Percentiles rank a stretch among this genome's conserved stretches.
Conservation (phyloP, 495 filamentous ascomycete genomes). For the Coniosporium apollinis region DNA sequence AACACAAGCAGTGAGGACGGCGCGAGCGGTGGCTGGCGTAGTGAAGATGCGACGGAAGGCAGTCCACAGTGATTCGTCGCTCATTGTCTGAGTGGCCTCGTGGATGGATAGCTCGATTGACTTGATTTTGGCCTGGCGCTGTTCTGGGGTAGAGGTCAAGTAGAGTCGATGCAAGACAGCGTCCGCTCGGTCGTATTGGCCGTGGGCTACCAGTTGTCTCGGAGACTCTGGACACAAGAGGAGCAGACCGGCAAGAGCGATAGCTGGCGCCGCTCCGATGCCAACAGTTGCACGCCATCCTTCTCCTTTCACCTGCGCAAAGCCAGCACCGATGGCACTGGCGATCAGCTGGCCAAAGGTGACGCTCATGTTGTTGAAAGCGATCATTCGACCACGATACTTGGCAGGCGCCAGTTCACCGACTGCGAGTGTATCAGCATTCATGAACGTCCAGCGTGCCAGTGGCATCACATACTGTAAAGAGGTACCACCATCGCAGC, state of each 20-base stretch:
- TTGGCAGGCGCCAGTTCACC: constrained; percentile 7
- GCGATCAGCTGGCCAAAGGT: constrained; percentile 7
- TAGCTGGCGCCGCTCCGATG: constrained; percentile 6
- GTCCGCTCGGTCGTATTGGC: not conserved
- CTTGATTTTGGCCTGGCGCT: constrained; percentile 6
- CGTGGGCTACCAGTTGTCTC: constrained; percentile 3
- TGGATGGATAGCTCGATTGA: constrained; percentile 6
- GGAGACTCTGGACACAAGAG: constrained; percentile 5
- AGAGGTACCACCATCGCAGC: constrained; percentile 1
- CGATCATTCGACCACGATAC: constrained; percentile 7
- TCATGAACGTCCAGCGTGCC: too few species aligned
- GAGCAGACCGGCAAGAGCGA: constrained; percentile 3
- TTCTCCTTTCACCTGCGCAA: constrained; percentile 3
- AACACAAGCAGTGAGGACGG: constrained; percentile 4
- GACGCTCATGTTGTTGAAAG: constrained; percentile 6
- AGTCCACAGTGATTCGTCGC: constrained; percentile 2
- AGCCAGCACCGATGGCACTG: constrained; percentile 6
- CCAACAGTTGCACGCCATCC: constrained; percentile 8
- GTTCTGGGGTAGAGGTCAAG: constrained; percentile 2
- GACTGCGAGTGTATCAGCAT: too few species aligned
- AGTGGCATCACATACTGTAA: constrained; percentile 1
- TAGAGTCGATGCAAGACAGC: constrained; percentile 2
- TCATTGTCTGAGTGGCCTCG: constrained; percentile 1
- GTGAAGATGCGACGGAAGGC: constrained; percentile 7
- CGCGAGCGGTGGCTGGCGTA: constrained; percentile 3